These are phyloP conservation scores for Chaetomium fimeti DNA, from an alignment of 495 filamentous ascomycete genomes.

Conservation along the genomic window DNA sequence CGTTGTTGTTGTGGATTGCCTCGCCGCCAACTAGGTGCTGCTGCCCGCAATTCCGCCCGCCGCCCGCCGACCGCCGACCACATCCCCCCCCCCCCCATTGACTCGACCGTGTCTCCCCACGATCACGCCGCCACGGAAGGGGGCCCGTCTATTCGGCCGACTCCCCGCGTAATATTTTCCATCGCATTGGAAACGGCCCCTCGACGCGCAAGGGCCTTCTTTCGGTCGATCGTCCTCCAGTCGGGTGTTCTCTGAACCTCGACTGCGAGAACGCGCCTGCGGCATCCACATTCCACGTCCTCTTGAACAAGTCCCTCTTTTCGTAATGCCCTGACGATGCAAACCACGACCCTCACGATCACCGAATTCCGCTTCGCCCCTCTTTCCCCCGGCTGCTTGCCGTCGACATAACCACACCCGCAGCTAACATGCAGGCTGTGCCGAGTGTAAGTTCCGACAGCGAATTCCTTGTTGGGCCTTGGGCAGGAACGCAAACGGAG, in stretches of 20 bases:
- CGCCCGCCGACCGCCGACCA: slow-evolving; percentile 7
- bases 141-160: background rate
- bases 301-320: slow-evolving; percentile 19
- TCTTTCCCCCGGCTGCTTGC: slow-evolving; percentile 41
- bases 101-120: background rate
- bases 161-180: slow-evolving; percentile 1
- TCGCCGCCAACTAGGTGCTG: slow-evolving; percentile 18
- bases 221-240: slow-evolving; percentile 12
- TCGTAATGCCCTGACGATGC: slow-evolving; percentile 45
- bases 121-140: slow-evolving; percentile 13
- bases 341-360: slow-evolving; percentile 37
- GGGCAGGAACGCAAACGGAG: slow-evolving; percentile 11
- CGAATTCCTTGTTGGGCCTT: background rate
- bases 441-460: slow-evolving; percentile 57
- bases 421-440: slow-evolving; percentile 59
- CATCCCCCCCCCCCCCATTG: slow-evolving; percentile 7
- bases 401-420: slow-evolving; percentile 41
- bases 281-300: slow-evolving; percentile 32
- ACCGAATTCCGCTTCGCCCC: slow-evolving; percentile 38
- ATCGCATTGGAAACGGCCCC: slow-evolving; percentile 1
- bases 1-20: slow-evolving; percentile 14
- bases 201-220: slow-evolving; percentile 1
- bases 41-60: slow-evolving; percentile 14
- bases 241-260: slow-evolving; percentile 2
- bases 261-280: slow-evolving; percentile 30